Evolutionary conservation across 495 filamentous ascomycete species (phyloP), one percentile per base, ranked within the genome.

Genomic region (Beverwykella pulmonaria): DNA sequence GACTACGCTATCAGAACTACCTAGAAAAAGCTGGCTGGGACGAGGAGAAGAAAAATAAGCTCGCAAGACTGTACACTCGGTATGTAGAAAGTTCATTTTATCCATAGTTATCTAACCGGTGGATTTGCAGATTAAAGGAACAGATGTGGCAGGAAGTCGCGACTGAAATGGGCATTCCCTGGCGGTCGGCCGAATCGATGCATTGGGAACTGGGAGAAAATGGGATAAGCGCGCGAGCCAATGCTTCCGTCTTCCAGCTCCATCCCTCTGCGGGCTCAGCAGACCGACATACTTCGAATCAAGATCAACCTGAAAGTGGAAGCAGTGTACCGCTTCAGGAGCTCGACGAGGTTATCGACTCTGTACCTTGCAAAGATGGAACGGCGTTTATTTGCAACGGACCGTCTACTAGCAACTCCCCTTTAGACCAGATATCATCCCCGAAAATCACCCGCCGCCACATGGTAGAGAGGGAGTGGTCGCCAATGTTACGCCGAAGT

Each of bases 1-100:
- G 94, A 23, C 82, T 98, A 47, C 92, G 96, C 69, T 98, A 97
- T 77, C 94, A 98, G 68, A 98, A 98, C 74, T 98, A 98, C 75
- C 82, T 97, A 53, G 95, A 98, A 76, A 84, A 91, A 71, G 88
- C 88, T 65, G 90, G 94, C 70, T 98, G 94, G 94, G 91, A 96
- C 72, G 94, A 98, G 70, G 94, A 97, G 76, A 89, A 90, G 77
- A 97, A 97, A 80, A 94, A 97, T 79, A 96, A 93, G 78, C 84
- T 98, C 19, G 93, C 94, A 34, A 85, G 92, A 65, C 81, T 98
- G 53, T 98, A 98, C 77, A 92, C 97, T 76, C 90, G 95, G 94
- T 97, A 87, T 73, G 85, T 74, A 65, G 44, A 54, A 27, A 23
- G 32, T 48, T 50, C 23, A 26, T 46, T 48, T 61, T 47, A 39